Percentiles rank a stretch among this genome's conserved stretches.
These are phyloP conservation scores for Ascochyta lentis DNA, from an alignment of 2,329 filamentous ascomycete species.

Conservation along the genomic window DNA sequence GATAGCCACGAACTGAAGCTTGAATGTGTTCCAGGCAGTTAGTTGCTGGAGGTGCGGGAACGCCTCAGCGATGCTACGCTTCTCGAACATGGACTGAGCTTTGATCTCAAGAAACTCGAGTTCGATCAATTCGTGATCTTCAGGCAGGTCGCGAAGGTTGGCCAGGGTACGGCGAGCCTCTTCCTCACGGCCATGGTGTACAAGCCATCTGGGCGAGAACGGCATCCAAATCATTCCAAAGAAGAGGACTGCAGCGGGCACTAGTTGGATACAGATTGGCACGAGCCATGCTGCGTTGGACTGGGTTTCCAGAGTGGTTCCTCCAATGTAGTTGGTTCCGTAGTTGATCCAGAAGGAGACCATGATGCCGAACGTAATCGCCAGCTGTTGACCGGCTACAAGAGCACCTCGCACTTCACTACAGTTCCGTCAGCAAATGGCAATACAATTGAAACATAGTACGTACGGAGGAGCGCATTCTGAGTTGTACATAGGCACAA, in stretches of 20 bases:
- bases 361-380: constrained; percentile 61
- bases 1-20: constrained; percentile 70
- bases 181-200: constrained; percentile 71
- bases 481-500: constrained; percentile 62
- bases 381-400: constrained; percentile 68
- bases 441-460: background rate
- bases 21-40: constrained; percentile 64
- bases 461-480: constrained; percentile 57
- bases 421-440: constrained; percentile 49
- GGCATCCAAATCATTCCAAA: constrained; percentile 81
- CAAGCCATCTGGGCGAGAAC: constrained; percentile 77
- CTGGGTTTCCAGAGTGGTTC: constrained; percentile 63
- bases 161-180: constrained; percentile 71
- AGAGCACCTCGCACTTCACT: constrained; percentile 69
- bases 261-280: constrained; percentile 74
- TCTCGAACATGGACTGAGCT: constrained; percentile 78
- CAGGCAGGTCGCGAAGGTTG: constrained; percentile 65
- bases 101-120: constrained; percentile 86
- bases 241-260: constrained; percentile 70
- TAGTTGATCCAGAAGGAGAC: constrained; percentile 45
- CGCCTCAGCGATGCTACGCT: constrained; percentile 67
- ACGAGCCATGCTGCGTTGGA: constrained; percentile 74
- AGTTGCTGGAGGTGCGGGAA: constrained; percentile 70
- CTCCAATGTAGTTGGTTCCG: constrained; percentile 58
- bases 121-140: constrained; percentile 71